These are phyloP conservation scores for Hanseniaspora meyeri DNA, from an alignment of 805 yeast species.

Conservation along the genomic window DNA sequence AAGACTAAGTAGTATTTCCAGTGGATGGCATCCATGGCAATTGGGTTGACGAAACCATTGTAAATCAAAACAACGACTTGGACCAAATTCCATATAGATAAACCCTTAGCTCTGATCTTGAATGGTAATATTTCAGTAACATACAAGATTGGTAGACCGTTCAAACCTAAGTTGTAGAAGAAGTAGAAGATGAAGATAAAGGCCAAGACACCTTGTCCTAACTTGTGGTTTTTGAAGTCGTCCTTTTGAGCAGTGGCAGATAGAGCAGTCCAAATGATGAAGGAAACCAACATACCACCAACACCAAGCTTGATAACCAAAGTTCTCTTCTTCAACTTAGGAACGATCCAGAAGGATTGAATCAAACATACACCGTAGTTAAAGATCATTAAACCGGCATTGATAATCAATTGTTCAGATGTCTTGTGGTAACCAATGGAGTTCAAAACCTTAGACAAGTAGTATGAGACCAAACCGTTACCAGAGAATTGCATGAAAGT, in stretches of 20 bases:
- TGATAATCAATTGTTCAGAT: constrained; percentile 35
- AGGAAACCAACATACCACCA: constrained; percentile 29
- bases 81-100: constrained; percentile 19
- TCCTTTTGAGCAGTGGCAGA: constrained; percentile 38
- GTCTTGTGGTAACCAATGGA: constrained; percentile 42
- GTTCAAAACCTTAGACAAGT: constrained; percentile 37
- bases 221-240: constrained; percentile 30
- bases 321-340: constrained; percentile 28
- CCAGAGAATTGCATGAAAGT: constrained; percentile 37
- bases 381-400: constrained; percentile 39
- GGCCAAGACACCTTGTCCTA: constrained; percentile 38
- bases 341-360: constrained; percentile 24
- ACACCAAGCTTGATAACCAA: constrained; percentile 28
- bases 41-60: constrained; percentile 29
- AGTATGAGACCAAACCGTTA: constrained; percentile 41
- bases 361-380: constrained; percentile 30
- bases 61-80: constrained; percentile 24
- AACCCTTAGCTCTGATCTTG: constrained; percentile 25
- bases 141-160: constrained; percentile 37
- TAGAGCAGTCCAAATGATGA: constrained; percentile 33
- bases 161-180: constrained; percentile 32
- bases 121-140: constrained; percentile 33
- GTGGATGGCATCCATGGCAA: constrained; percentile 29
- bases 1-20: constrained; percentile 30
- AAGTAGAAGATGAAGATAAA: constrained; percentile 38